These are phyloP conservation scores for Hypoxylon trugodes DNA, from an alignment of 495 filamentous ascomycete species.

Conservation along the genomic window DNA sequence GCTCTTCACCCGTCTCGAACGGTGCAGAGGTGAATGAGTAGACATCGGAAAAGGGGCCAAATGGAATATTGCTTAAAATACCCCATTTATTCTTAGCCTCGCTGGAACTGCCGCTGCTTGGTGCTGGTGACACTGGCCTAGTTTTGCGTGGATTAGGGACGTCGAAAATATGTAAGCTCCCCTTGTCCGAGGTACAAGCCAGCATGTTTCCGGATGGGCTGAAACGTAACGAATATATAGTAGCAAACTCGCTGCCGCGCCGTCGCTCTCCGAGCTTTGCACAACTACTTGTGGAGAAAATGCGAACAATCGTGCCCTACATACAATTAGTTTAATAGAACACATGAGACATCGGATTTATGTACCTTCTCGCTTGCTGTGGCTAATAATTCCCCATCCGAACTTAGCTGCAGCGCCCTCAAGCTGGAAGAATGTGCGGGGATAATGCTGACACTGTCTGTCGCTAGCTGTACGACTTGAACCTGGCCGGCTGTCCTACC, in stretches of 20 bases:
- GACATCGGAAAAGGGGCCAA: slow-evolving; percentile 86
- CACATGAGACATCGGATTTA: not conserved
- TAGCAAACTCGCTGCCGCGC: slow-evolving; percentile 86
- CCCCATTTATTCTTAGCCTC: slow-evolving; percentile 77
- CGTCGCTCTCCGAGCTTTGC: slow-evolving; percentile 83
- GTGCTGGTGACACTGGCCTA: slow-evolving; percentile 5
- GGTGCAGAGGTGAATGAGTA: slow-evolving; percentile 78
- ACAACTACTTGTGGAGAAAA: slow-evolving; percentile 80
- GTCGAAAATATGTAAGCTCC: slow-evolving; percentile 93
- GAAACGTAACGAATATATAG: slow-evolving; percentile 86
- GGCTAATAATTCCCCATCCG: slow-evolving; percentile 81
- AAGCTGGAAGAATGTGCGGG: slow-evolving; percentile 86
- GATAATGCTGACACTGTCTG: slow-evolving; percentile 89
- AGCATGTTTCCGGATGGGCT: slow-evolving; percentile 79
- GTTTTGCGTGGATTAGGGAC: slow-evolving; percentile 52
- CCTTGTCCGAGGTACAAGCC: slow-evolving; percentile 97
- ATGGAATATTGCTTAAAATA: slow-evolving; percentile 76
- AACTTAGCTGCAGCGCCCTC: slow-evolving; percentile 80
- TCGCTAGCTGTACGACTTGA: slow-evolving; percentile 84
- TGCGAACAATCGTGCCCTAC: slow-evolving; percentile 86
- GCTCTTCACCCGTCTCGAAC: slow-evolving; percentile 82
- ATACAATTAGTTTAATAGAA: not conserved
- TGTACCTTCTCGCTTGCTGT: slow-evolving; percentile 88
- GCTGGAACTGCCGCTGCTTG: slow-evolving; percentile 42
- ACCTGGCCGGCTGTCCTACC: slow-evolving; percentile 87